Evolutionary conservation across 2,329 filamentous ascomycete species (phyloP).

Genomic region (Fusarium staphyleae): DNA sequence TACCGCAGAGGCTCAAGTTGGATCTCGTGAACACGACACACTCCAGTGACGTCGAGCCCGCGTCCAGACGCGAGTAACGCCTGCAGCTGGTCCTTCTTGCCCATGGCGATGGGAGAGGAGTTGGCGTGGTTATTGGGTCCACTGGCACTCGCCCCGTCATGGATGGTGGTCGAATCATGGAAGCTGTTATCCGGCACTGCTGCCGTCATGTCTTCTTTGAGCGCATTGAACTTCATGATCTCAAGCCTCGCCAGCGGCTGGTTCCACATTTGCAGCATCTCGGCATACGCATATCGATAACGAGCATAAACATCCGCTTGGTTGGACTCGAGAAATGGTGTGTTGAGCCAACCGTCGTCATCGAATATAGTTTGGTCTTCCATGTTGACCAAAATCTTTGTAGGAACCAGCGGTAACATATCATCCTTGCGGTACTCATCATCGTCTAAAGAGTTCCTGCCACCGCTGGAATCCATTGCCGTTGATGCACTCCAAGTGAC

Average conservation of each 20-base stretch:
- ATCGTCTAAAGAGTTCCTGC: conserved; percentile 61
- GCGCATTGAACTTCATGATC: conserved; percentile 72
- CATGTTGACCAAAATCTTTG: conserved; percentile 60
- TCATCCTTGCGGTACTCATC: conserved; percentile 60
- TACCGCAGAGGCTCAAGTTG: conserved; percentile 66
- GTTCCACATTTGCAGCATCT: conserved; percentile 72
- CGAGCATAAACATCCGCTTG: conserved; percentile 59
- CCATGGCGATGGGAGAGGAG: conserved; percentile 62
- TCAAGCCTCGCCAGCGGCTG: conserved; percentile 69
- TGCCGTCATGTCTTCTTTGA: conserved; percentile 55
- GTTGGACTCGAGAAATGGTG: conserved; percentile 62
- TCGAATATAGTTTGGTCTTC: conserved; percentile 72
- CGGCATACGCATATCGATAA: conserved; percentile 72
- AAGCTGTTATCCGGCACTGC: conserved; percentile 44
- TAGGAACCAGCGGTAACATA: conserved; percentile 55
- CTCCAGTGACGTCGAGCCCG: conserved; percentile 68
- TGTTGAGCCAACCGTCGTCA: conserved; percentile 70
- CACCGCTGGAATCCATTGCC: conserved; percentile 54
- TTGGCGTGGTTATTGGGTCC: conserved; percentile 48
- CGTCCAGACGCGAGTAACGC: conserved; percentile 59
- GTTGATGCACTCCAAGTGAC: conserved; percentile 60
- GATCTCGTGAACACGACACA: conserved; percentile 68
- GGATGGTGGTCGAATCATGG: conserved; percentile 48
- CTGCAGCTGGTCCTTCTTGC: conserved; percentile 61
- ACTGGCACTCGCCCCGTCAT: conserved; percentile 49